Base-by-base conservation (phyloP, 805 yeast genomes). In the Spathaspora passalidarum region DNA sequence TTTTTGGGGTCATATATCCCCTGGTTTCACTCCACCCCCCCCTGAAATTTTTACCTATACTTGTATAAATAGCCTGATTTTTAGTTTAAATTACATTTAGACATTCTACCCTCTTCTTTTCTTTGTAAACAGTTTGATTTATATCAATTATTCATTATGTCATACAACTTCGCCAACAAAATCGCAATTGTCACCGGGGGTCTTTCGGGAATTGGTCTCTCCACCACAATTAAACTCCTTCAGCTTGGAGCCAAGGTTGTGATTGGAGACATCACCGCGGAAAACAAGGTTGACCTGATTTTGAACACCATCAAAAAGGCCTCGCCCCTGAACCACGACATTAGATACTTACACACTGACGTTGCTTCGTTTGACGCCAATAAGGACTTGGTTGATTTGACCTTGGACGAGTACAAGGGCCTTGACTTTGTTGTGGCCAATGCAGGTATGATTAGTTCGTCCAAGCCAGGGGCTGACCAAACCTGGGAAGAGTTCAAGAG, bases 171-270 rank as follows among this genome's bases (percentile, higher is more conserved):
- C 25, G 44, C 48, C 13, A 47, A 47, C 36, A 48, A 49, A 40
- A 44, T 47, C 9, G 50, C 53, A 22, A 25, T 56, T 19, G 49
- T 55, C 17, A 53, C 57, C 10, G 57, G 57, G 11, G 60, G 56
- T 23, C 42, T 46, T 22, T 48, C 55, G 5, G 59, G 59, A 19
- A 50, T 55, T 38, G 60, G 59, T 10, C 32, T 52, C 2, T 51
- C 52, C 6, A 47, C 50, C 14, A 54, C 51, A 20, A 47, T 46
- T 18, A 53, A 50, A 39, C 46, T 54, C 13, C 45, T 53, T 22
- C 44, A 43, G 35, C 26, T 36, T 10, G 59, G 59, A 4, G 50
- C 55, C 14, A 56, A 56, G 32, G 57, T 56, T 2, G 51, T 55
- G 5, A 44, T 56, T 18, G 51, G 49, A 1, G 56, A 56, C 34